Conservation (phyloP, 805 yeast genomes). For the Candida michaelii region DNA sequence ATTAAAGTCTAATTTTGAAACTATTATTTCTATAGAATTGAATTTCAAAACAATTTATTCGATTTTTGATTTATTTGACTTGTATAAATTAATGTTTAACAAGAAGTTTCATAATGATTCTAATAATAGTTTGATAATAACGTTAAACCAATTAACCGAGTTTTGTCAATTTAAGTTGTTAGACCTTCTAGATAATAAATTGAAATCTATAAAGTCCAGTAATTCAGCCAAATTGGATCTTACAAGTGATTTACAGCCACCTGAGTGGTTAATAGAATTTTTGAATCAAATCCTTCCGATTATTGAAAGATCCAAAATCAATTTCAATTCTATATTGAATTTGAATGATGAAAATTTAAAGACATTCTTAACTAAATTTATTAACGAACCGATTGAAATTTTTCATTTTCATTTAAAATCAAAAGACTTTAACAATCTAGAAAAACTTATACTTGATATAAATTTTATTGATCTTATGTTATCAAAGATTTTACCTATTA, state of each 20-base stretch:
- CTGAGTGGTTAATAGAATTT: conserved; percentile 79
- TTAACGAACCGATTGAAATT: conserved; percentile 48
- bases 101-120: conserved; percentile 32
- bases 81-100: conserved; percentile 70
- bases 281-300: conserved; percentile 59
- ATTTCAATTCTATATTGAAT: conserved; percentile 41
- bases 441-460: conserved; percentile 45
- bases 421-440: conserved; percentile 29
- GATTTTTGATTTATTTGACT: conserved; percentile 59
- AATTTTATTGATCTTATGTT: conserved; percentile 62
- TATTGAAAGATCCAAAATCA: conserved; percentile 39
- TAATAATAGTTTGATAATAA: conserved; percentile 17
- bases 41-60: conserved; percentile 55
- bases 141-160: conserved; percentile 24
- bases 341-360: conserved; percentile 34
- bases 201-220: conserved; percentile 33
- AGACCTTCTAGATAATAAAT: conserved; percentile 25
- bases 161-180: conserved; percentile 28
- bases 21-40: conserved; percentile 63
- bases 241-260: conserved; percentile 66
- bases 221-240: conserved; percentile 41
- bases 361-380: conserved; percentile 39
- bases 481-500: conserved; percentile 51
- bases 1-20: conserved; percentile 63
- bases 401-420: conserved; percentile 32